phyloP scores from a whole-genome alignment of 2,329 filamentous ascomycete genomes.

The Botrytis pseudocinerea region DNA sequence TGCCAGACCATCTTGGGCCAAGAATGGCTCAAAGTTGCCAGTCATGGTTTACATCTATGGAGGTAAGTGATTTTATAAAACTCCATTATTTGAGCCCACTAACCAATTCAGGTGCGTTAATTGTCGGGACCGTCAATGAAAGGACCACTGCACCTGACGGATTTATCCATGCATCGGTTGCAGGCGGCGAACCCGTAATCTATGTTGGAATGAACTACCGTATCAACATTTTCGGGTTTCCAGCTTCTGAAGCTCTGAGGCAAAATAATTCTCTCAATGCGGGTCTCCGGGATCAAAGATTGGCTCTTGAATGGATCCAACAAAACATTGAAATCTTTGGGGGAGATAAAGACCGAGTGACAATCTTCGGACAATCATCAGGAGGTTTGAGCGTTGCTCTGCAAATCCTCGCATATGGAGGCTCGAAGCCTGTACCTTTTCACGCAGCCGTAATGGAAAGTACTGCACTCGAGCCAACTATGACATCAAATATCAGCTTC shows the following conservation, averaged over 20 bases:
- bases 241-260: constrained; percentile 55
- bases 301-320: constrained; percentile 58
- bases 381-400: constrained; percentile 50
- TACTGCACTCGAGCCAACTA: constrained; percentile 53
- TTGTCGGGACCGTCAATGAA: constrained; percentile 27
- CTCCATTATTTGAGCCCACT: constrained; percentile 23
- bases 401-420: constrained; percentile 53
- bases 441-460: constrained; percentile 49
- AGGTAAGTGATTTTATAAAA: constrained; percentile 49
- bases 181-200: constrained; percentile 52
- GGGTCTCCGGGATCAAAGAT: constrained; percentile 41
- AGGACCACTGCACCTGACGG: constrained; percentile 44
- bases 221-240: constrained; percentile 59
- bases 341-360: constrained; percentile 57
- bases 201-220: constrained; percentile 60
- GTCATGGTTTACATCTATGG: constrained; percentile 71
- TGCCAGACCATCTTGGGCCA: constrained; percentile 56
- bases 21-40: constrained; percentile 55
- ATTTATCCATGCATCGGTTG: constrained; percentile 48
- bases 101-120: constrained; percentile 24
- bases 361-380: constrained; percentile 60
- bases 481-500: constrained; percentile 50
- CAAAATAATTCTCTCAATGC: constrained; percentile 30
- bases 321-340: constrained; percentile 59
- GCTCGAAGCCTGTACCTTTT: constrained; percentile 47